These are phyloP conservation scores for Litsea cubeba DNA, from an alignment of 164 flowering plant genomes.

Conservation along the genomic window DNA sequence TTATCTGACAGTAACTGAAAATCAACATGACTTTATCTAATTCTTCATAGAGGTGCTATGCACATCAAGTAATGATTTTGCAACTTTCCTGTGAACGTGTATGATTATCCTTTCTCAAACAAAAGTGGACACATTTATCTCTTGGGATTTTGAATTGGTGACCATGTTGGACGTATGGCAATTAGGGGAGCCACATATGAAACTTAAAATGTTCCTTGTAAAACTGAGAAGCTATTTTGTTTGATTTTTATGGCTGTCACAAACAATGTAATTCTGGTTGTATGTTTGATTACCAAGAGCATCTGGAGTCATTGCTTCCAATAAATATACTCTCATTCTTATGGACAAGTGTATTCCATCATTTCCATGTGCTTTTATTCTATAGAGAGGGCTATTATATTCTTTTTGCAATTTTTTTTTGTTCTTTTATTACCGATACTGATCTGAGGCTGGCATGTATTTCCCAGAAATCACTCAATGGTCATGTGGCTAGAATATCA, in stretches of 20 bases:
- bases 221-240: background rate
- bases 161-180: background rate
- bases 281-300: background rate
- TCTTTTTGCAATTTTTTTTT: background rate
- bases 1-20: too few relatives aligned
- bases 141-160: background rate
- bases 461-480: slow-evolving; percentile 43
- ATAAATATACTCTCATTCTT: background rate
- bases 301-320: background rate
- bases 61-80: background rate
- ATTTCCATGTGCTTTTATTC: background rate
- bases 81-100: background rate
- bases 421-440: background rate
- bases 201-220: background rate
- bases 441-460: background rate
- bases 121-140: background rate
- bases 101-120: background rate
- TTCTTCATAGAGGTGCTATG: background rate
- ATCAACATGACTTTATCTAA: too few relatives aligned
- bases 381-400: background rate
- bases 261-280: background rate
- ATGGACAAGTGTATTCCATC: background rate
- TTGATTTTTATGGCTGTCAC: background rate
- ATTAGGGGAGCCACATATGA: background rate
- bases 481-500: slow-evolving; percentile 41